These are phyloP conservation scores for Venturia oleaginea DNA, from an alignment of 2,329 filamentous ascomycete species.

Conservation along the genomic window DNA sequence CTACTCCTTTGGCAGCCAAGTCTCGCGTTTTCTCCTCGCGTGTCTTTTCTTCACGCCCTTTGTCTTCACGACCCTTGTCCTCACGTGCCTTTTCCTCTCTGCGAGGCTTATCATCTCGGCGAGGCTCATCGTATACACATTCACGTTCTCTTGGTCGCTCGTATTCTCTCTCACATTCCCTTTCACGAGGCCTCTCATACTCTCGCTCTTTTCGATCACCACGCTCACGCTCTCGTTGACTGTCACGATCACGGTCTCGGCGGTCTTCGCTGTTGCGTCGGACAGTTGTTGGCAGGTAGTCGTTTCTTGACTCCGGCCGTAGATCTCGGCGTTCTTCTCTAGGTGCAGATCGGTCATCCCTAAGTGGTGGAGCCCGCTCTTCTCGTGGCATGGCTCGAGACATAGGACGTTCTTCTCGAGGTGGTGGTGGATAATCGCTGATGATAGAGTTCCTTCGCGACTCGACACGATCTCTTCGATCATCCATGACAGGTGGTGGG, in stretches of 20 bases:
- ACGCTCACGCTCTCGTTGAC: conserved; percentile 14
- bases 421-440: not conserved
- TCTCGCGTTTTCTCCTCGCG: conserved; percentile 7
- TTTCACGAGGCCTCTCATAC: conserved; percentile 17
- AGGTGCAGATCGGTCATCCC: not conserved
- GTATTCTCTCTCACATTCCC: conserved; percentile 20
- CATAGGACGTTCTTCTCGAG: not conserved
- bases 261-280: conserved; percentile 20
- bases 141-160: conserved; percentile 22
- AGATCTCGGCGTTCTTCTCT: not conserved
- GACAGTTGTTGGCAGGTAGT: not conserved
- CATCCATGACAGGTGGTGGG: not conserved
- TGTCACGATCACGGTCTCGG: conserved; percentile 23
- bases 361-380: not conserved
- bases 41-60: conserved; percentile 9
- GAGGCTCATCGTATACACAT: conserved; percentile 19
- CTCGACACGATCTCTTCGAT: not conserved
- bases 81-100: conserved; percentile 15
- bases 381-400: conserved; percentile 2
- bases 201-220: conserved; percentile 18
- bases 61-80: conserved; percentile 12
- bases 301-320: not conserved
- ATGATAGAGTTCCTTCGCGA: not conserved
- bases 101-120: conserved; percentile 24
- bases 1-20: not conserved